These are phyloP conservation scores for Pichia sp. DNA, from an alignment of 1,139 yeast genomes.

Conservation along the genomic window DNA sequence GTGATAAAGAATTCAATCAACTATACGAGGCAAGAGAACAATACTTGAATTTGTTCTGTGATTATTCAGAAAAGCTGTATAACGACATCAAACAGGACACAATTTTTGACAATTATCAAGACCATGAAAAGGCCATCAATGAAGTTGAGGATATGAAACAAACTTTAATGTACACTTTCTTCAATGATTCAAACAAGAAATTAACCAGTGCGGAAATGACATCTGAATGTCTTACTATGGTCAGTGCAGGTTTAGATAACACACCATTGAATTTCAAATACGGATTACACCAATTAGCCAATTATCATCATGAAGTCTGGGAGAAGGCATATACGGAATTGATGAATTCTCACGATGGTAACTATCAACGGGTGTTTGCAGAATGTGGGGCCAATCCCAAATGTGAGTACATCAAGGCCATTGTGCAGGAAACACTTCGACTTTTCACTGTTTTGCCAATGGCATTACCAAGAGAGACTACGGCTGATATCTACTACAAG, in stretches of 20 bases:
- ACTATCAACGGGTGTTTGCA: conserved; percentile 46
- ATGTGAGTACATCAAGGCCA: conserved; percentile 53
- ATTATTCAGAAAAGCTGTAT: conserved; percentile 22
- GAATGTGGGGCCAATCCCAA: conserved; percentile 30
- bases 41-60: conserved; percentile 47
- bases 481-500: conserved; percentile 44
- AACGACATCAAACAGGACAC: conserved; percentile 20
- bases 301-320: conserved; percentile 43
- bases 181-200: conserved; percentile 16
- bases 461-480: conserved; percentile 60
- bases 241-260: conserved; percentile 78
- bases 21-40: conserved; percentile 49
- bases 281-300: conserved; percentile 60
- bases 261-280: conserved; percentile 63
- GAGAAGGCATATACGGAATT: conserved; percentile 40
- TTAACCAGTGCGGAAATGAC: conserved; percentile 43
- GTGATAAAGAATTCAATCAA: conserved; percentile 34
- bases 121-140: background rate
- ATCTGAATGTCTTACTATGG: conserved; percentile 70
- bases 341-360: conserved; percentile 33
- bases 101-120: background rate
- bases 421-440: conserved; percentile 63
- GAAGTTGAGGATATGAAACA: conserved; percentile 21
- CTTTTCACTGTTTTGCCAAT: conserved; percentile 66
- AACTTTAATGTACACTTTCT: conserved; percentile 29